These are phyloP conservation scores for Phytophthora fragariae DNA, from an alignment of 352 stramenopile genomes.

Conservation along the genomic window DNA sequence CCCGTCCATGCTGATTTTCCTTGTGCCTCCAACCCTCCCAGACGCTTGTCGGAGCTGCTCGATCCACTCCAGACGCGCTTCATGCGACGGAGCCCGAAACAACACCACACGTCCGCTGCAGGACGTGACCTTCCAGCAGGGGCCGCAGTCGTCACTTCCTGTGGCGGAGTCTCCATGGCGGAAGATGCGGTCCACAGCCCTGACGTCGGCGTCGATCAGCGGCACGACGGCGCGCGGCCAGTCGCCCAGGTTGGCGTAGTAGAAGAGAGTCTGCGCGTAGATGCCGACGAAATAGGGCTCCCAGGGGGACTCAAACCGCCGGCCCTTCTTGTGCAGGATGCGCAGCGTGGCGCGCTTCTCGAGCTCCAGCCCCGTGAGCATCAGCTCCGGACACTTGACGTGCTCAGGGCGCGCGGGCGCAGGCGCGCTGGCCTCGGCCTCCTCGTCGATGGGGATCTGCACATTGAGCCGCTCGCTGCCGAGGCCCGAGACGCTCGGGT, in stretches of 20 bases:
- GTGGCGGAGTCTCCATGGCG: constrained; percentile 27
- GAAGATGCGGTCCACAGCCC: constrained; percentile 71
- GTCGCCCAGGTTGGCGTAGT: constrained; percentile 62
- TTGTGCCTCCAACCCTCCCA: not conserved
- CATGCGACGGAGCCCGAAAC: constrained; percentile 64
- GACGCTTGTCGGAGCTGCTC: constrained; percentile 51
- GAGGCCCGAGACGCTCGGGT: constrained; percentile 21
- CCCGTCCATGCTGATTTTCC: constrained; percentile 39
- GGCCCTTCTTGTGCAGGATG: constrained; percentile 68
- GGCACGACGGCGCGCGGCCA: constrained; percentile 64
- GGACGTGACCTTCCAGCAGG: constrained; percentile 80
- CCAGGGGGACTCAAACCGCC: constrained; percentile 76
- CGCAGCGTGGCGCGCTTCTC: constrained; percentile 52
- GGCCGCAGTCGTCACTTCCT: constrained; percentile 61
- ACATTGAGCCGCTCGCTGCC: constrained; percentile 23
- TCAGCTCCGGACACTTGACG: constrained; percentile 57
- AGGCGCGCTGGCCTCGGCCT: constrained; percentile 3
- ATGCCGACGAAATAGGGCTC: constrained; percentile 63
- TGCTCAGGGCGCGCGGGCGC: constrained; percentile 23
- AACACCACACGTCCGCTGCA: constrained; percentile 61
- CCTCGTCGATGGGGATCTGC: constrained; percentile 26
- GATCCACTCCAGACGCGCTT: constrained; percentile 63
- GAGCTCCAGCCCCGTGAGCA: constrained; percentile 54
- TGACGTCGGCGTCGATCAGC: constrained; percentile 53
- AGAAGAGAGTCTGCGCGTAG: constrained; percentile 71